Percentiles rank a stretch among this genome's conserved stretches.
phyloP scores from a whole-genome alignment of 2,329 filamentous ascomycete genomes.

The Phoma sp. region DNA sequence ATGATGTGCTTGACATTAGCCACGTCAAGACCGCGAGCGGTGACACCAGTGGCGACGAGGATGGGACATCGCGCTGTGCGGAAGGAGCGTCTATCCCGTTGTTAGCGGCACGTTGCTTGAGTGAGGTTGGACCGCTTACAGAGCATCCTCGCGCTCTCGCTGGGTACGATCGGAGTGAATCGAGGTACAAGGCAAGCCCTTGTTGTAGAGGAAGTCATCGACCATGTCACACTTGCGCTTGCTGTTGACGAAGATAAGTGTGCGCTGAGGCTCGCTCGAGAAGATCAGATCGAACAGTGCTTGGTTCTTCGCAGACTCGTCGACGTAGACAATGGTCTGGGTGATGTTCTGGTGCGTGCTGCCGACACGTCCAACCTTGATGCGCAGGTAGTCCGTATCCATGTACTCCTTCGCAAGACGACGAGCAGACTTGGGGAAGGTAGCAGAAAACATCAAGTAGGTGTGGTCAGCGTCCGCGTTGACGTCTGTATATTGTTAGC shows the following conservation, averaged over 20 bases:
- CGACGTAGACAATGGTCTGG: constrained; percentile 74
- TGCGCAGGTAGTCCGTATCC: constrained; percentile 73
- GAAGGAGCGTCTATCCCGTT: constrained; percentile 69
- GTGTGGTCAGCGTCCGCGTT: constrained; percentile 75
- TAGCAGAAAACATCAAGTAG: constrained; percentile 90
- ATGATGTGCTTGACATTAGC: constrained; percentile 87
- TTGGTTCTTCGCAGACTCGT: constrained; percentile 70
- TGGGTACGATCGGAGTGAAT: constrained; percentile 90
- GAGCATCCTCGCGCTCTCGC: constrained; percentile 86
- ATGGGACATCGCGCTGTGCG: constrained; percentile 76
- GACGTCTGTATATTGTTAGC: constrained; percentile 58
- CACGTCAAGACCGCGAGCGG: constrained; percentile 88
- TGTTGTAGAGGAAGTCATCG: constrained; percentile 87
- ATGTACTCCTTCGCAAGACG: constrained; percentile 79
- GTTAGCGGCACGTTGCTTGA: constrained; percentile 4
- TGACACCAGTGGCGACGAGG: constrained; percentile 83
- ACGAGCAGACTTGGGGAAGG: constrained; percentile 82
- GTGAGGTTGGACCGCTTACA: constrained; percentile 59
- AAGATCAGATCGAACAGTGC: constrained; percentile 75
- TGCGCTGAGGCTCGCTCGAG: constrained; percentile 73
- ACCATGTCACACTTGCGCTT: constrained; percentile 80
- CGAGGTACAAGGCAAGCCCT: constrained; percentile 79
- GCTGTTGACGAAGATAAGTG: constrained; percentile 88
- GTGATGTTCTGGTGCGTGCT: constrained; percentile 82
- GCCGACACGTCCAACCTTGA: constrained; percentile 87